phyloP scores from a whole-genome alignment of 768 basidiomycete species.

The Hygrocybe punicea region DNA sequence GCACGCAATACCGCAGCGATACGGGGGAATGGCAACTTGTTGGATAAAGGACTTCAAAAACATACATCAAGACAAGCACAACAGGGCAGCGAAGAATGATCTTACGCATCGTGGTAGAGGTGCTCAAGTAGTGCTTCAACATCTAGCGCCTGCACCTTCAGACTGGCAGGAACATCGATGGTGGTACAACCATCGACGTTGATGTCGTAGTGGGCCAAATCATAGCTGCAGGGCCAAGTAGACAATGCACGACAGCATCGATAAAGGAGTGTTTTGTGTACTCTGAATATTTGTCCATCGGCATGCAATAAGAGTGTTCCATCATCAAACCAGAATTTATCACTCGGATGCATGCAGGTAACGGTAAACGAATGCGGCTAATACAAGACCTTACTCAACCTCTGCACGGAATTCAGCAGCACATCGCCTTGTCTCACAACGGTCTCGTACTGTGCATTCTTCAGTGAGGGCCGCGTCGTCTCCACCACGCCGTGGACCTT shows the following conservation, averaged over 20 bases:
- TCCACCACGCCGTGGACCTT: slow-evolving; percentile 93
- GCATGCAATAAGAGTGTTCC: slow-evolving; percentile 54
- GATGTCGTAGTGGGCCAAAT: background rate
- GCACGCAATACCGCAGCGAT: slow-evolving; percentile 56
- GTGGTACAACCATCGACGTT: background rate
- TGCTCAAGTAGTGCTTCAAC: slow-evolving; percentile 57
- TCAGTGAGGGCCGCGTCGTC: slow-evolving; percentile 65
- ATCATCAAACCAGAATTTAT: slow-evolving; percentile 57
- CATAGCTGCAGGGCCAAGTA: slow-evolving; percentile 1
- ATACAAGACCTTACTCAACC: slow-evolving; percentile 84
- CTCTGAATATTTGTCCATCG: slow-evolving; percentile 47
- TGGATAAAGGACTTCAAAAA: slow-evolving; percentile 44
- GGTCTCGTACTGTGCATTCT: slow-evolving; percentile 87
- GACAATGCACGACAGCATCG: slow-evolving; percentile 44
- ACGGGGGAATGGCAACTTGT: slow-evolving; percentile 42
- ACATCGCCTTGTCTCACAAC: slow-evolving; percentile 93
- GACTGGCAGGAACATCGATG: background rate
- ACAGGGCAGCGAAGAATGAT: slow-evolving; percentile 12
- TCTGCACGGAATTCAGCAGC: slow-evolving; percentile 80
- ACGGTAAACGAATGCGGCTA: slow-evolving; percentile 25
- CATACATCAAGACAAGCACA: background rate
- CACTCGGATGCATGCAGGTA: too few species aligned
- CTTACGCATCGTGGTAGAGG: slow-evolving; percentile 68
- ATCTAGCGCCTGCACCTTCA: slow-evolving; percentile 35
- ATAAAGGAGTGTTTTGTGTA: slow-evolving; percentile 52